phyloP scores from a whole-genome alignment of 2,329 filamentous ascomycete species.

The Fusarium sambucinum region DNA sequence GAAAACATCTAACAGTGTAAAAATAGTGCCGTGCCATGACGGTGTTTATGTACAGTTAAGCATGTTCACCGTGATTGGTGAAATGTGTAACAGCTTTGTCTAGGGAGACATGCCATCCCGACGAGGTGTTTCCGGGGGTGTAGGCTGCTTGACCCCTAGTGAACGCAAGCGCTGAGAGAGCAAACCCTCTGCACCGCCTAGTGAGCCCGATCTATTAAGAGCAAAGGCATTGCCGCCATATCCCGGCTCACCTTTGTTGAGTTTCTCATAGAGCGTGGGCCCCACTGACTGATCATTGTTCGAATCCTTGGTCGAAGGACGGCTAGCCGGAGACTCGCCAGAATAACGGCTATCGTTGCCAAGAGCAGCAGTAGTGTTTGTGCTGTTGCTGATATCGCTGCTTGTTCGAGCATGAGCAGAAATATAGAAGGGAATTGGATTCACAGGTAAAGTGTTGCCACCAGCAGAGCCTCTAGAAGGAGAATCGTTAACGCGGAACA shows the following conservation, averaged over 20 bases:
- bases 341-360: constrained; percentile 44
- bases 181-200: constrained; percentile 69
- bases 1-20: not conserved
- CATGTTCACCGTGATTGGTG: constrained; percentile 6
- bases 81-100: constrained; percentile 1
- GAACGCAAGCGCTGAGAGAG: constrained; percentile 76
- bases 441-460: constrained; percentile 56
- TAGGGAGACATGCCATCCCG: constrained; percentile 12
- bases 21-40: not conserved
- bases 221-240: constrained; percentile 69
- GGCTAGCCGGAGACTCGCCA: constrained; percentile 48
- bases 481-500: constrained; percentile 24
- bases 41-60: constrained; percentile 14
- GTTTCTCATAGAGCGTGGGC: constrained; percentile 70
- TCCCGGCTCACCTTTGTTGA: constrained; percentile 73
- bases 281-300: constrained; percentile 48
- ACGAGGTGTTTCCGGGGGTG: constrained; percentile 8
- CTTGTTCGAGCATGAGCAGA: constrained; percentile 50
- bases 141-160: constrained; percentile 62
- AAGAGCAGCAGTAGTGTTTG: constrained; percentile 44
- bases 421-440: constrained; percentile 65
- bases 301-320: constrained; percentile 55
- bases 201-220: constrained; percentile 52
- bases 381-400: constrained; percentile 51
- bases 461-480: constrained; percentile 41